Conservation (phyloP, 1,284 basidiomycete genomes). For the Schizophyllum commune region DNA sequence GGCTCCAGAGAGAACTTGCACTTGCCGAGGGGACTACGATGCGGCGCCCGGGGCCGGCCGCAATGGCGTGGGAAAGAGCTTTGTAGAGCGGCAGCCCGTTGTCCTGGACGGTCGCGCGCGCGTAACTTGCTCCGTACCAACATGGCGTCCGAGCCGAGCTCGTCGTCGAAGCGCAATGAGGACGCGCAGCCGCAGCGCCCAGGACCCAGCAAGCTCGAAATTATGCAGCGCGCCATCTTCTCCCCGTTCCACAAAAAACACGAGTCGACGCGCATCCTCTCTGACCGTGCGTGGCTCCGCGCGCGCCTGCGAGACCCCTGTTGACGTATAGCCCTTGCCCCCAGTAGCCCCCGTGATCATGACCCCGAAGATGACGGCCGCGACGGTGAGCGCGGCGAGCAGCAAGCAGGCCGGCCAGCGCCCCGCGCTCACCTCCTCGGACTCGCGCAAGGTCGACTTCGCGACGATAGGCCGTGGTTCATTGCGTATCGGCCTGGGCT, state of each 20-base stretch:
- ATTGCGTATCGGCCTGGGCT: slow-evolving; percentile 55
- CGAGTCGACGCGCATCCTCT: slow-evolving; percentile 61
- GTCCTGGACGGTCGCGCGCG: no score
- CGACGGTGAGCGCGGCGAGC: slow-evolving; percentile 44
- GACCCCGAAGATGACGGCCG: slow-evolving; percentile 73
- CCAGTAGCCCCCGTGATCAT: slow-evolving; percentile 86
- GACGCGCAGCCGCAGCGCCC: slow-evolving; percentile 7
- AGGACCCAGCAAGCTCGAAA: slow-evolving; percentile 41
- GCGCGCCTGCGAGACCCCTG: slow-evolving; percentile 1
- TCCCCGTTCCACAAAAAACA: slow-evolving; percentile 63
- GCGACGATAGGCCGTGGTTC: slow-evolving; percentile 68
- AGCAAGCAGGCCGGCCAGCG: slow-evolving; percentile 34
- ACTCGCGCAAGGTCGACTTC: slow-evolving; percentile 50
- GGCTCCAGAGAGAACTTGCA: no score
- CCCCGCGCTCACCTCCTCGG: slow-evolving; percentile 25
- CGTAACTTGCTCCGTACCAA: no score
- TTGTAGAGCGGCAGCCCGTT: no score
- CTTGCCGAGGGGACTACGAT: no score
- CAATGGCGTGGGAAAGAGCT: no score
- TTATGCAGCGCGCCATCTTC: slow-evolving; percentile 59
- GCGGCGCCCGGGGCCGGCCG: no score
- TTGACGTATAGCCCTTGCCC: slow-evolving; percentile 3
- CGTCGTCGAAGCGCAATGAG: no score
- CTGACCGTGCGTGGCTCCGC: slow-evolving; percentile 50
- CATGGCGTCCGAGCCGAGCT: no score